Evolutionary conservation across 768 basidiomycete species (phyloP).

Genomic region (Lactarius sp.): DNA sequence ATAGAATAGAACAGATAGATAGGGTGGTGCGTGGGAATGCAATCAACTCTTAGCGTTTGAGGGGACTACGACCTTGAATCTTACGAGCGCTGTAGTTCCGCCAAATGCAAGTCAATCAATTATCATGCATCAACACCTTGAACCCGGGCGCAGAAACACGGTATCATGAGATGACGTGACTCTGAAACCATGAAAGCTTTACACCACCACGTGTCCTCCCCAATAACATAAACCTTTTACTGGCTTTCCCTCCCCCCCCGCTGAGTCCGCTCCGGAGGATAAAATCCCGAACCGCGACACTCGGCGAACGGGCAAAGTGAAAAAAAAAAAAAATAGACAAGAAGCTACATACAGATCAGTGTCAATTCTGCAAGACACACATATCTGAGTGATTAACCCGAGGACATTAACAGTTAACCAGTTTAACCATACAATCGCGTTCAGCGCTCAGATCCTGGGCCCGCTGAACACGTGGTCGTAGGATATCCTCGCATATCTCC

Average conservation of each 20-base stretch:
- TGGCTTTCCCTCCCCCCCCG: background rate
- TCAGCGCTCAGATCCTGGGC: background rate
- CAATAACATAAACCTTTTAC: too few relatives aligned
- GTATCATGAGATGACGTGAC: too few relatives aligned
- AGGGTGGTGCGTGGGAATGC: too few relatives aligned
- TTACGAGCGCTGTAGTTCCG: too few relatives aligned
- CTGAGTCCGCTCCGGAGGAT: background rate
- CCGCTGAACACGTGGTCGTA: background rate
- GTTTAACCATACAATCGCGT: background rate
- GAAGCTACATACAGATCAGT: background rate
- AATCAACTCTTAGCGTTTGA: too few relatives aligned
- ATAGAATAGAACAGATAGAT: too few relatives aligned
- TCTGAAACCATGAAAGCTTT: background rate
- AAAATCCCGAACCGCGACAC: background rate
- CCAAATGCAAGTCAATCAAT: too few relatives aligned
- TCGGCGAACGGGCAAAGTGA: background rate
- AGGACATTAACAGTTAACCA: slow-evolving; percentile 2
- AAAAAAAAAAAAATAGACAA: background rate
- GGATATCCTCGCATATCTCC: background rate
- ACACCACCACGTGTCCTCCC: background rate
- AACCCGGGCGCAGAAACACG: too few relatives aligned
- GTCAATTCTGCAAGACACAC: background rate
- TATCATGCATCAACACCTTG: too few relatives aligned
- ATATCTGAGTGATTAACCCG: background rate
- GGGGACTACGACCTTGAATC: too few relatives aligned